phyloP scores from a whole-genome alignment of 768 basidiomycete genomes.

The Podaxis mareebaensis region DNA sequence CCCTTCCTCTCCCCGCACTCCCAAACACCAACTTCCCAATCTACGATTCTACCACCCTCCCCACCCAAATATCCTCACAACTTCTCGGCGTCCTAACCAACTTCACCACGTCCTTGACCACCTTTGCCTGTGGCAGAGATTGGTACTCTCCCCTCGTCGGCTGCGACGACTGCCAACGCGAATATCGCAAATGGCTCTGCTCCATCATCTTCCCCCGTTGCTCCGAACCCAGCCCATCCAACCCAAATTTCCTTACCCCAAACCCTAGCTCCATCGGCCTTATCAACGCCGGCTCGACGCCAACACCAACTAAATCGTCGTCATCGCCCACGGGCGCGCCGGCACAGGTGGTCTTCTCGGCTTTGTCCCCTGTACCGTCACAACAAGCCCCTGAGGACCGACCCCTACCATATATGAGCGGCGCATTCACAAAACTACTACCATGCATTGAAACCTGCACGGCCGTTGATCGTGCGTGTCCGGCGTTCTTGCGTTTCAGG shows the following conservation, averaged over 20 bases:
- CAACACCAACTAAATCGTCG: conserved; percentile 26
- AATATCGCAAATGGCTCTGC: conserved; percentile 82
- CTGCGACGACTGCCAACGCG: conserved; percentile 72
- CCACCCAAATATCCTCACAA: conserved; percentile 34
- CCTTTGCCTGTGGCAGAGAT: conserved; percentile 79
- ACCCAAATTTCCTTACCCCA: conserved; percentile 35
- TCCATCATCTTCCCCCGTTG: conserved; percentile 74
- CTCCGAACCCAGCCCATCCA: conserved; percentile 47
- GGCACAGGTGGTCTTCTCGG: conserved; percentile 38
- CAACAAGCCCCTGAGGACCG: conserved; percentile 34
- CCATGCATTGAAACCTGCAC: conserved; percentile 83
- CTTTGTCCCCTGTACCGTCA: conserved; percentile 46
- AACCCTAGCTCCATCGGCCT: conserved; percentile 33
- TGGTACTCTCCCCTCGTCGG: conserved; percentile 75
- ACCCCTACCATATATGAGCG: conserved; percentile 48
- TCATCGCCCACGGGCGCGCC: conserved; percentile 23
- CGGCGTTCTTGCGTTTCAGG: conserved; percentile 65
- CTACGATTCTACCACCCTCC: conserved; percentile 10
- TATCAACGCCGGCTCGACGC: conserved; percentile 33
- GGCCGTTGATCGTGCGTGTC: conserved; percentile 74
- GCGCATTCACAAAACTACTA: conserved; percentile 59
- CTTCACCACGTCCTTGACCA: conserved; percentile 72
- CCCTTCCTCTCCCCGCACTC: conserved; percentile 64
- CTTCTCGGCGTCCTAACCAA: conserved; percentile 63
- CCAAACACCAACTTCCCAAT: conserved; percentile 24